A percentile compares a stretch with the other conserved stretches of the same genome.
Conservation (phyloP, 78 protist genomes). For the Monosiga brevicollis region DNA sequence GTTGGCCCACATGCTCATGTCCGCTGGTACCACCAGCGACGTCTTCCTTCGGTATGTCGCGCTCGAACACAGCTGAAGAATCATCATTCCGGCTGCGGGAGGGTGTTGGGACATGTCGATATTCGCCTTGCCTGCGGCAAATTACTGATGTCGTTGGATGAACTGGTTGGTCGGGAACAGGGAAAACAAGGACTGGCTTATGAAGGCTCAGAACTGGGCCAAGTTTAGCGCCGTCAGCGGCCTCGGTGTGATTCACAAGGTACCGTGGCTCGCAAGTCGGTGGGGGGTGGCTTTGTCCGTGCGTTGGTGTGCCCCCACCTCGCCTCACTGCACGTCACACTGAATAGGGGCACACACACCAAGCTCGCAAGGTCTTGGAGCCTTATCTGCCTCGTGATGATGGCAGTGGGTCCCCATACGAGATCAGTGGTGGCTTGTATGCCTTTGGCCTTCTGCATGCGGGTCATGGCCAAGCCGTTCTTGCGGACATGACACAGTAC, state of each 20-base stretch:
- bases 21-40: slow-evolving; percentile 94
- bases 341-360: slow-evolving; percentile 49
- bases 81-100: no score
- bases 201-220: slow-evolving; percentile 88
- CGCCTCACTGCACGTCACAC: no score
- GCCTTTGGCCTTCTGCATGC: slow-evolving; percentile 81
- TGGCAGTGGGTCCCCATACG: slow-evolving; percentile 45
- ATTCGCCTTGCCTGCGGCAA: no score
- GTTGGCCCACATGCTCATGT: slow-evolving; percentile 84
- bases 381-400: slow-evolving; percentile 65
- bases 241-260: slow-evolving; percentile 84
- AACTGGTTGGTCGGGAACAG: no score
- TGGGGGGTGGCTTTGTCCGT: no score
- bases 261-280: no score
- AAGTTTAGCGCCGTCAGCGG: slow-evolving; percentile 83
- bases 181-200: slow-evolving; percentile 92
- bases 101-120: no score
- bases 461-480: background rate
- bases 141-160: no score
- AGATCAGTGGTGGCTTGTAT: slow-evolving; percentile 92
- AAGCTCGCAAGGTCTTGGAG: slow-evolving; percentile 43
- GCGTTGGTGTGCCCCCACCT: background rate
- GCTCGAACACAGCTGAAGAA: no score
- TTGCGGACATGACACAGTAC: slow-evolving; percentile 37
- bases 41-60: slow-evolving; percentile 84